These are phyloP conservation scores for Poa annua DNA, from an alignment of 176 grass and related monocot species.

Conservation along the genomic window DNA sequence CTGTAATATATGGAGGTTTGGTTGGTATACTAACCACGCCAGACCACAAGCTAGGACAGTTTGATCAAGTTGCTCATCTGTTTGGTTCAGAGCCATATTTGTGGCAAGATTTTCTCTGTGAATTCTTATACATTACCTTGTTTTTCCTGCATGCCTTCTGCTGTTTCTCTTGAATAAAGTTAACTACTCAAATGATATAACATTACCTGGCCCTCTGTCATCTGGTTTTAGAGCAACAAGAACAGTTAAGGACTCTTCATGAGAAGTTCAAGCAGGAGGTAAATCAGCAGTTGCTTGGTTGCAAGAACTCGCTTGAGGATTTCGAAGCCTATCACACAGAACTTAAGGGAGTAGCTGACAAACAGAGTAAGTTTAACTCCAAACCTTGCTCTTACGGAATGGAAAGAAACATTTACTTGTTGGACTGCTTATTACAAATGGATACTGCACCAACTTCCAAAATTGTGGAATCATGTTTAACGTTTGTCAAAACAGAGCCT, in stretches of 20 bases:
- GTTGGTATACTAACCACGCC: neutral
- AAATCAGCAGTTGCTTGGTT: slow-evolving; percentile 66
- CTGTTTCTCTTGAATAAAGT: slow-evolving; percentile 31
- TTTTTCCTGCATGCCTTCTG: slow-evolving; percentile 6
- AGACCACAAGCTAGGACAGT: neutral
- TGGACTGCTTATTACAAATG: slow-evolving; percentile 16
- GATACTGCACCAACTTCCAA: neutral
- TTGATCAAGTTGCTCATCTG: neutral
- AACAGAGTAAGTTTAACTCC: slow-evolving; percentile 71
- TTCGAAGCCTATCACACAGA: slow-evolving; percentile 77
- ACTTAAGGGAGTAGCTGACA: slow-evolving; percentile 71
- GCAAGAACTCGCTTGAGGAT: slow-evolving; percentile 68
- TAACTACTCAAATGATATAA: slow-evolving; percentile 25
- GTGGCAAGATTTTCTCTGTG: neutral
- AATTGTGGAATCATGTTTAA: slow-evolving; percentile 26
- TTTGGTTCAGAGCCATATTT: slow-evolving; percentile 18
- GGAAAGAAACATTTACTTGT: neutral
- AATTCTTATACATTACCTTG: slow-evolving; percentile 27
- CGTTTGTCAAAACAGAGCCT: slow-evolving; percentile 11
- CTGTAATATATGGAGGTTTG: neutral
- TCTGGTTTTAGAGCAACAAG: slow-evolving; percentile 69
- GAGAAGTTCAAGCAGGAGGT: slow-evolving; percentile 88
- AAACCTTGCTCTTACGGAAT: neutral
- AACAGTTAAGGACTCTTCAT: slow-evolving; percentile 70
- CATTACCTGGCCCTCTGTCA: slow-evolving; percentile 18